phyloP scores from a whole-genome alignment of 345 rosid species.

The Eucalyptus brandiana region DNA sequence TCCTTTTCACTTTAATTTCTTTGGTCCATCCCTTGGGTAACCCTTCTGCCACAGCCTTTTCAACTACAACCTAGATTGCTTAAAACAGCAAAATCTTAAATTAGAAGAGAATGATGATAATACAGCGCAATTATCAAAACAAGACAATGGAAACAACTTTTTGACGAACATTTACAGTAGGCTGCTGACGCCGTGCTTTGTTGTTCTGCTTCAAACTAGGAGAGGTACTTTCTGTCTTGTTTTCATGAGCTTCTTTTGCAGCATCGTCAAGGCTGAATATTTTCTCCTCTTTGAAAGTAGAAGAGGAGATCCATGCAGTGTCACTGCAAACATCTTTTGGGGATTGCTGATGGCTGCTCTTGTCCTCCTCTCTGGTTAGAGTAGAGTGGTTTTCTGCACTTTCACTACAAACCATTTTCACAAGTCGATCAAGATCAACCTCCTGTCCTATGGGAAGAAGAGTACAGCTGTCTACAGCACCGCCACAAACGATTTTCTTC shows the following conservation, averaged over 20 bases:
- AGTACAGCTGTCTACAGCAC: background rate
- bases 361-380: background rate
- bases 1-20: constrained; percentile 54
- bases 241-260: background rate
- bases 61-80: constrained; percentile 41
- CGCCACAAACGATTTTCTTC: background rate
- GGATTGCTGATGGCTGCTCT: background rate
- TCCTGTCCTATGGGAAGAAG: background rate
- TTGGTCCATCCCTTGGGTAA: constrained; percentile 86
- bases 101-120: background rate
- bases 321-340: background rate
- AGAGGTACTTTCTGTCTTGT: background rate
- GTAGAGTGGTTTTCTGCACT: background rate
- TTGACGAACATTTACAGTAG: constrained; percentile 10
- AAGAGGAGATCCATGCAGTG: background rate
- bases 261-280: background rate
- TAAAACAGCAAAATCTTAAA: constrained; percentile 5
- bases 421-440: background rate
- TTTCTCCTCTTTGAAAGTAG: background rate
- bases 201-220: background rate
- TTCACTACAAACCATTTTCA: background rate
- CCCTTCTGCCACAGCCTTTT: constrained; percentile 60
- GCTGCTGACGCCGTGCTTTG: background rate
- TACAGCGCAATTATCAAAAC: background rate
- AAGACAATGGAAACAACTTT: background rate